Evolutionary conservation across 2,329 filamentous ascomycete species (phyloP).

Genomic region (Epichloe hybrida): DNA sequence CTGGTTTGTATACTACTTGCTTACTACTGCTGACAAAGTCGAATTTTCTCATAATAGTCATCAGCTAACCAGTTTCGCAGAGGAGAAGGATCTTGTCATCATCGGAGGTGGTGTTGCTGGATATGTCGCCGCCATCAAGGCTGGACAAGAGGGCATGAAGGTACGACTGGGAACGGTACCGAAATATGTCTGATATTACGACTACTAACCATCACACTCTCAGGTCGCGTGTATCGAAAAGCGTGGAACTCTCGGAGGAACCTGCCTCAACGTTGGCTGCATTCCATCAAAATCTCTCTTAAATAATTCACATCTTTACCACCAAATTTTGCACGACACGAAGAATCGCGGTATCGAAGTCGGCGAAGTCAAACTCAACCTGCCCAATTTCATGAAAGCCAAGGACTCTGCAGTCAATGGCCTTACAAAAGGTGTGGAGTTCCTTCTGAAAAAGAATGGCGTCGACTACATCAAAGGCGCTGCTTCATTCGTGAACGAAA

Average conservation of each 20-base stretch:
- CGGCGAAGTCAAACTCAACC: conserved; percentile 90
- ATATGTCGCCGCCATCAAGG: conserved; percentile 98
- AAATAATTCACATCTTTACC: conserved; percentile 98
- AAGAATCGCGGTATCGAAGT: conserved; percentile 97
- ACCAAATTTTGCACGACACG: conserved; percentile 92
- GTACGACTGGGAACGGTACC: conserved; percentile 30
- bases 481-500: conserved; percentile 73
- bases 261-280: conserved; percentile 97
- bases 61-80: conserved; percentile 31
- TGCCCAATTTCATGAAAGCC: conserved; percentile 93
- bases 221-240: conserved; percentile 98
- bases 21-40: neutral
- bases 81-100: conserved; percentile 93
- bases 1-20: conserved; percentile 29
- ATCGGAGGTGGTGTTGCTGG: conserved; percentile 96
- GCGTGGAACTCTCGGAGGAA: conserved; percentile 86
- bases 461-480: conserved; percentile 96
- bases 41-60: neutral
- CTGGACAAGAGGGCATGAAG: conserved; percentile 93
- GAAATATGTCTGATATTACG: neutral
- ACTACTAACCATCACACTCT: conserved; percentile 4
- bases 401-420: conserved; percentile 84
- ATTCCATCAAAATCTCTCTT: conserved; percentile 98
- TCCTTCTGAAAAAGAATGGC: conserved; percentile 95
- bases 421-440: conserved; percentile 91